Evolutionary conservation across 306 rosid genomes (phyloP), one percentile per base, ranked within the genome.

Genomic region (Coriaria nepalensis): DNA sequence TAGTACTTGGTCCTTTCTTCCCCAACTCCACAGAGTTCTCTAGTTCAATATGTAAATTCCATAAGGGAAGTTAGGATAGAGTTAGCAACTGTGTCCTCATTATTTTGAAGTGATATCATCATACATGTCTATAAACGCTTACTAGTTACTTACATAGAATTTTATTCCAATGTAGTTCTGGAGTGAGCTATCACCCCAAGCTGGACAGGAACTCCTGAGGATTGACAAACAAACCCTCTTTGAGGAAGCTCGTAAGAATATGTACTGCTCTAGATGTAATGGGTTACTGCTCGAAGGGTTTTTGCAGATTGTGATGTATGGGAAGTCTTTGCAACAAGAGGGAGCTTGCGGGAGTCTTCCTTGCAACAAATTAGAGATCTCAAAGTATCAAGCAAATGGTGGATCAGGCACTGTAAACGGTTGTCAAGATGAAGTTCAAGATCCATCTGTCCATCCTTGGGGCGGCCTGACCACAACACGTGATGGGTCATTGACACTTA

Each of bases 201-300:
- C 81, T 44, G 73, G 96, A 53, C 88, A 82, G 73, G 73, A 82
- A 42, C 94, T 86, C 52, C 73, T 92, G 75, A 80, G 80, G 73
- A 79, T 92, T 50, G 99, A 92, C 75, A 92, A 92, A 69, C 99
- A 92, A 68, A 73, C 94, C 35, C 93, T 92, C 40, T 92, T 86
- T 62, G 99, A 92, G 75, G 93, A 84, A 68, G 96, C 99, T 59
- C 96, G 99, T 52, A 92, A 86, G 68, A 92, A 92, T 47, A 73
- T 86, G 99, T 92, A 92, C 80, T 92, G 99, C 78, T 92, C 99
- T 47, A 70, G 99, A 72, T 92, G 99, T 77, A 92, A 92, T 50
- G 99, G 99, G 49, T 73, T 92, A 71, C 80, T 92, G 68, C 99
- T 92, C 41, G 94, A 92, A 55, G 96, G 96, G 6, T 92, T 79